Conservation (phyloP, 768 basidiomycete species). For the Boletales sp. region DNA sequence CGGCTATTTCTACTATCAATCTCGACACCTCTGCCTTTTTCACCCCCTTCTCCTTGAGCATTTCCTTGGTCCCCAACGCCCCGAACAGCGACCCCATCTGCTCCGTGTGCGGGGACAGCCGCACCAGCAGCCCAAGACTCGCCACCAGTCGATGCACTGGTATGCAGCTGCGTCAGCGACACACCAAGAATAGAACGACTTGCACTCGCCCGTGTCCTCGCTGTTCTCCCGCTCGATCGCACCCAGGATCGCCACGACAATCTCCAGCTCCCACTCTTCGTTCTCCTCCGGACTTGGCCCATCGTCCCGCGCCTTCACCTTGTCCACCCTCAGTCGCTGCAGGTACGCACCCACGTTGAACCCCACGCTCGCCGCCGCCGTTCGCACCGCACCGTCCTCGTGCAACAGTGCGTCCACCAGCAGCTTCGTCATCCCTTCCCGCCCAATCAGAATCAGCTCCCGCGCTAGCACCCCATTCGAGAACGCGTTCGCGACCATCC, state of each 20-base stretch:
- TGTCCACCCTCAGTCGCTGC: slow-evolving; percentile 58
- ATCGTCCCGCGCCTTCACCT: slow-evolving; percentile 28
- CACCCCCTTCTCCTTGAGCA: slow-evolving; percentile 54
- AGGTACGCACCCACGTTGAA: slow-evolving; percentile 71
- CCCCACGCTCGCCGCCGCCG: slow-evolving; percentile 76
- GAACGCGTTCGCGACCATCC: slow-evolving; percentile 68
- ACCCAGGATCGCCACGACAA: slow-evolving; percentile 79
- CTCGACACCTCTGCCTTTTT: slow-evolving; percentile 64
- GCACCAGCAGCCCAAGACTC: slow-evolving; percentile 71
- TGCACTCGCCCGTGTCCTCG: slow-evolving; percentile 74
- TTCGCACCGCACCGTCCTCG: slow-evolving; percentile 62
- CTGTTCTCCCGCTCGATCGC: slow-evolving; percentile 68
- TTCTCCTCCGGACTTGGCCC: slow-evolving; percentile 47
- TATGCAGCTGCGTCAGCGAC: not conserved
- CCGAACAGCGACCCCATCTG: slow-evolving; percentile 59
- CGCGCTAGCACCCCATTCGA: slow-evolving; percentile 39
- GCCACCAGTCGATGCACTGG: slow-evolving; percentile 81
- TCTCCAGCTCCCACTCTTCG: slow-evolving; percentile 84
- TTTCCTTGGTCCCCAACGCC: slow-evolving; percentile 58
- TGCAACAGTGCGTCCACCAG: slow-evolving; percentile 69
- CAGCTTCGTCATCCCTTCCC: slow-evolving; percentile 43
- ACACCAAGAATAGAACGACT: not conserved
- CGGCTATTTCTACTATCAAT: slow-evolving; percentile 62
- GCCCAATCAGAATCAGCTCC: slow-evolving; percentile 37
- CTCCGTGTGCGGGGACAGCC: slow-evolving; percentile 68